Percentiles rank a stretch among this genome's conserved stretches.
Evolutionary conservation across 257 asterid genomes (phyloP).

Genomic region (Asclepias syriaca): DNA sequence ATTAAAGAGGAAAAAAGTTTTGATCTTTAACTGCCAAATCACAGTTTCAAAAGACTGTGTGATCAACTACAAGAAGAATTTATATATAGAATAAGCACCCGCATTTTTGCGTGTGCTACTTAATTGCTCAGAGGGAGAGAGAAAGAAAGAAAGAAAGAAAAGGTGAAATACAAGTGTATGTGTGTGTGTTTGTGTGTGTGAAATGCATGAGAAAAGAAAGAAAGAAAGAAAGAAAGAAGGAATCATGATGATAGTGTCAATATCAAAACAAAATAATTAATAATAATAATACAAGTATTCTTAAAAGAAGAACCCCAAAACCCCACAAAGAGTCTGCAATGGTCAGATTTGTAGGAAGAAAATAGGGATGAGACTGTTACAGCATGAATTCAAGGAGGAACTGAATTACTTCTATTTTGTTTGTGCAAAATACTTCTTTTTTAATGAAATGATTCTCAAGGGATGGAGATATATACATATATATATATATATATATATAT

Average conservation of each 20-base stretch:
- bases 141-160: conserved; percentile 15
- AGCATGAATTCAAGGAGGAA: conserved; percentile 47
- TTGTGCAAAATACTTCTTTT: conserved; percentile 16
- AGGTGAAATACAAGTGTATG: conserved; percentile 2
- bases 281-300: conserved; percentile 27
- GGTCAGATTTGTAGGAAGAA: conserved; percentile 36
- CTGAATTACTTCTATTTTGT: conserved; percentile 29
- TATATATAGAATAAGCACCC: conserved; percentile 9
- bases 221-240: not conserved
- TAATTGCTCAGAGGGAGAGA: not conserved
- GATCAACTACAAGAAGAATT: conserved; percentile 19
- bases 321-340: conserved; percentile 22
- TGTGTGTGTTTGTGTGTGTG: not conserved
- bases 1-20: conserved; percentile 24
- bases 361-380: conserved; percentile 35
- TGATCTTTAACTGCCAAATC: conserved; percentile 43
- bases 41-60: conserved; percentile 22
- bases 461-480: not conserved
- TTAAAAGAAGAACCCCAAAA: conserved; percentile 42
- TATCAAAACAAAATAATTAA: conserved; percentile 28
- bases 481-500: no score
- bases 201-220: conserved; percentile 9
- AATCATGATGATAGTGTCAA: conserved; percentile 38
- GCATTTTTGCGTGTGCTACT: conserved; percentile 16
- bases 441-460: not conserved